Percentiles rank a stretch among this genome's conserved stretches.
Conservation (phyloP, 495 filamentous ascomycete genomes). For the Beverwykella pulmonaria region DNA sequence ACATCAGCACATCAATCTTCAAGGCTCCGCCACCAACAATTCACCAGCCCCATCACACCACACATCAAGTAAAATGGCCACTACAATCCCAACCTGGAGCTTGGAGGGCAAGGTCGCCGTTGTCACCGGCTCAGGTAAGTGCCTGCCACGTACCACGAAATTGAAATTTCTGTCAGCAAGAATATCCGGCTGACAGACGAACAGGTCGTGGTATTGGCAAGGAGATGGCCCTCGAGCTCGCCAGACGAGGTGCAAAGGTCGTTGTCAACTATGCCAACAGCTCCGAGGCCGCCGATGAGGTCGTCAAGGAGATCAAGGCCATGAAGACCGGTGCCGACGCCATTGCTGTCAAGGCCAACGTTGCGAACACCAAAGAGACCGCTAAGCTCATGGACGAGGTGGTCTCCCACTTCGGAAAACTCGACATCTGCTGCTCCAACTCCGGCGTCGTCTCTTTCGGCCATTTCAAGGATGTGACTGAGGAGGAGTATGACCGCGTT, state of each 20-base stretch:
- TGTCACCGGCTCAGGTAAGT: constrained; percentile 50
- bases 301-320: constrained; percentile 52
- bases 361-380: constrained; percentile 52
- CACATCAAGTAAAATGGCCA: constrained; percentile 27
- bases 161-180: not conserved
- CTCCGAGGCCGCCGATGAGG: constrained; percentile 51
- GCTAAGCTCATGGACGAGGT: constrained; percentile 51
- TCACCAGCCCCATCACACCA: not conserved
- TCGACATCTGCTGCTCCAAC: constrained; percentile 57
- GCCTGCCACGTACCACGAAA: not conserved
- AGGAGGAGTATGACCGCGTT: constrained; percentile 58
- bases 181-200: constrained; percentile 2
- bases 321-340: constrained; percentile 47
- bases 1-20: constrained; percentile 10
- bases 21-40: constrained; percentile 8
- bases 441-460: constrained; percentile 59
- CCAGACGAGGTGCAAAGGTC: constrained; percentile 51
- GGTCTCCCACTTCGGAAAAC: constrained; percentile 50
- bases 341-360: constrained; percentile 56
- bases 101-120: constrained; percentile 52
- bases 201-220: constrained; percentile 50
- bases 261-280: constrained; percentile 53
- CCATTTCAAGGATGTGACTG: constrained; percentile 52
- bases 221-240: constrained; percentile 51
- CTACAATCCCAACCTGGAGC: constrained; percentile 40